Evolutionary conservation across 169 alveolate species (phyloP).

Genomic region (Amoebophrya sp.): DNA sequence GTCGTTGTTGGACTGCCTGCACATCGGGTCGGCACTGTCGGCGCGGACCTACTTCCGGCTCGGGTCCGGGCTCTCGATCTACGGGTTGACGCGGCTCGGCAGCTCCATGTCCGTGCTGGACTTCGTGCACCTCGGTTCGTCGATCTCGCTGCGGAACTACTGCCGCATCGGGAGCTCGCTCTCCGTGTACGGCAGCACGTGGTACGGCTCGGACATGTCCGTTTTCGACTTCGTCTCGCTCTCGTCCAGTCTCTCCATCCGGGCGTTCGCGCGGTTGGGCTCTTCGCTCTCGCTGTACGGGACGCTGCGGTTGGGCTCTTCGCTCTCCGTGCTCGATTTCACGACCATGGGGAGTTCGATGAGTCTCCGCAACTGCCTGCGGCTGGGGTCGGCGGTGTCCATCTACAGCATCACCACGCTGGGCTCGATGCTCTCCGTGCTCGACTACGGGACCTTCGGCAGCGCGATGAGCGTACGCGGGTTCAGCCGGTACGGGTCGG

Average conservation of each 20-base stretch:
- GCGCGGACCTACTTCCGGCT: background rate
- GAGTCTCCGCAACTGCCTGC: background rate
- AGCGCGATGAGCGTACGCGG: background rate
- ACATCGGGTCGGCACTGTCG: background rate
- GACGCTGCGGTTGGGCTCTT: background rate
- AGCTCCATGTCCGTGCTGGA: background rate
- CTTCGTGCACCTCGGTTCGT: constrained; percentile 1
- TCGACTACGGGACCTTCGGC: background rate
- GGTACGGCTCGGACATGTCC: background rate
- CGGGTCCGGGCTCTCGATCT: background rate
- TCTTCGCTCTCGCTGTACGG: background rate
- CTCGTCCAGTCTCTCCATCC: background rate
- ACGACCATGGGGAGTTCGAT: background rate
- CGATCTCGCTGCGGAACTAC: background rate
- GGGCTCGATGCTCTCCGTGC: background rate
- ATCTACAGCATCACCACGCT: background rate
- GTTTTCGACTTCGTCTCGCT: background rate
- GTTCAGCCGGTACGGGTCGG: background rate
- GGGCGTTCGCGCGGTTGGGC: background rate
- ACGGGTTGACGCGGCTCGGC: constrained; percentile 7
- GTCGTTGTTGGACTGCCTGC: constrained; percentile 13
- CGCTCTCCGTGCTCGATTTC: background rate
- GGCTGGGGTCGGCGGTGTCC: background rate
- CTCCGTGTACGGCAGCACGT: background rate
- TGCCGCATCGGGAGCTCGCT: background rate